These are phyloP conservation scores for Posidonia oceanica DNA, from an alignment of 116 monocot species.

Conservation along the genomic window DNA sequence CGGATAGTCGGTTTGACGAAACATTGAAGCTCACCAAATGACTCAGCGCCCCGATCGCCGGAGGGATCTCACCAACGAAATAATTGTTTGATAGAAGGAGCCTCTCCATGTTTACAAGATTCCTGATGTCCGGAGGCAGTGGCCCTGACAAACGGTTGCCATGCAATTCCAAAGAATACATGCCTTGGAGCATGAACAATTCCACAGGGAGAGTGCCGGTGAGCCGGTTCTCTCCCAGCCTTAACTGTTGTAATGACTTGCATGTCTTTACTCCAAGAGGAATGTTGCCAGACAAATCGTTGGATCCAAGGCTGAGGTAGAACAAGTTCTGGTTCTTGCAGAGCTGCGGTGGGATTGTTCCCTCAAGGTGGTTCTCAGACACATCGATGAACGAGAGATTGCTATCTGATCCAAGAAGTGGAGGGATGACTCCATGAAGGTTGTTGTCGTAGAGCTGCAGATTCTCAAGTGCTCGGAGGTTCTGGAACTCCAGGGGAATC, in stretches of 20 bases:
- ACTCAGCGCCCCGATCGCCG: conserved; percentile 39
- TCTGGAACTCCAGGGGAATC: conserved; percentile 55
- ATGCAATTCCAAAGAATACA: conserved; percentile 53
- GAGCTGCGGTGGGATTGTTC: conserved; percentile 42
- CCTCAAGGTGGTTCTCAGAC: conserved; percentile 47
- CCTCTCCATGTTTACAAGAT: conserved; percentile 29
- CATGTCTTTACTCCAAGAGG: conserved; percentile 56
- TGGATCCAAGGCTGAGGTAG: conserved; percentile 60
- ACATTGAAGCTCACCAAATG: conserved; percentile 54
- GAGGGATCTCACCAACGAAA: conserved; percentile 57
- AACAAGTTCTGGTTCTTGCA: conserved; percentile 48
- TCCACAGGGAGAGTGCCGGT: conserved; percentile 65
- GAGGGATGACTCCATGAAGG: conserved; percentile 54
- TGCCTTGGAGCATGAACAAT: conserved; percentile 33
- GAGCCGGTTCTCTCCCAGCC: conserved; percentile 46
- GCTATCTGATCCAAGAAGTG: conserved; percentile 37
- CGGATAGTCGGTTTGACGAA: conserved; percentile 53
- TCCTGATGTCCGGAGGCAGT: conserved; percentile 56
- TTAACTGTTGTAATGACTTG: conserved; percentile 38
- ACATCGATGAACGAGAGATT: conserved; percentile 64
- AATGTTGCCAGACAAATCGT: conserved; percentile 57
- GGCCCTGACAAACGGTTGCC: conserved; percentile 64
- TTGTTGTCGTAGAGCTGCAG: conserved; percentile 56
- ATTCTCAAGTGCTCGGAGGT: conserved; percentile 46
- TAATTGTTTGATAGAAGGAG: conserved; percentile 52